These are phyloP conservation scores for Sclerotinia sclerotiorum DNA, from an alignment of 2,329 filamentous ascomycete species.

Conservation along the genomic window DNA sequence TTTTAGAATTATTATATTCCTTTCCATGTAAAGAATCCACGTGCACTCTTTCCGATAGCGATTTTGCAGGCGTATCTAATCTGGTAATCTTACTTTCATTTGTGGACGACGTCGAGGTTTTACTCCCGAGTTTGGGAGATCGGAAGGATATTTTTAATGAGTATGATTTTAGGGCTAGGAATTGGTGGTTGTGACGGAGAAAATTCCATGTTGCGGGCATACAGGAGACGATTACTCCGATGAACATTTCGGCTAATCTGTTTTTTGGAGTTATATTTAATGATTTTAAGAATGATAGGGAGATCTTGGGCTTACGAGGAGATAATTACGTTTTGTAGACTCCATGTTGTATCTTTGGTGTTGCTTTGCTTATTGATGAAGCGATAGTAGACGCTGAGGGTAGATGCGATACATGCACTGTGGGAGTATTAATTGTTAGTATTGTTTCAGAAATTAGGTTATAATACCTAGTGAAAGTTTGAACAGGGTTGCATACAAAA, in stretches of 20 bases:
- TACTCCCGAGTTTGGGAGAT: neutral
- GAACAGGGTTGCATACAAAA: neutral
- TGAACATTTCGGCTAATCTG: neutral
- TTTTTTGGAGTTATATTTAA: neutral
- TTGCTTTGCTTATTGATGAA: slow-evolving; percentile 2
- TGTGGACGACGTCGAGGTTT: no score
- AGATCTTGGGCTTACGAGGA: neutral
- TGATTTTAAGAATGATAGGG: neutral
- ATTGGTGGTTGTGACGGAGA: neutral
- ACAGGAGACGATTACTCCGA: neutral
- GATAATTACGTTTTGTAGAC: neutral
- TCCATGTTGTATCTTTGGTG: neutral
- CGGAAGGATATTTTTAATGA: neutral
- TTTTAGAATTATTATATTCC: neutral
- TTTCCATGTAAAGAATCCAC: neutral
- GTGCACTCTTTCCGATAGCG: neutral
- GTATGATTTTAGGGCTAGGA: neutral
- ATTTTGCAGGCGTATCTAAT: neutral
- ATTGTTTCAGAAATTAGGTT: neutral
- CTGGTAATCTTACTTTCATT: neutral
- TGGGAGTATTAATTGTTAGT: neutral
- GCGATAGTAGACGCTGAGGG: neutral
- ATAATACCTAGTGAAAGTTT: no score
- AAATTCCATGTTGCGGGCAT: neutral
- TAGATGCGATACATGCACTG: neutral